Evolutionary conservation across 2,329 filamentous ascomycete genomes (phyloP), one percentile per base, ranked within the genome.

Genomic region (Colletotrichum lupini): DNA sequence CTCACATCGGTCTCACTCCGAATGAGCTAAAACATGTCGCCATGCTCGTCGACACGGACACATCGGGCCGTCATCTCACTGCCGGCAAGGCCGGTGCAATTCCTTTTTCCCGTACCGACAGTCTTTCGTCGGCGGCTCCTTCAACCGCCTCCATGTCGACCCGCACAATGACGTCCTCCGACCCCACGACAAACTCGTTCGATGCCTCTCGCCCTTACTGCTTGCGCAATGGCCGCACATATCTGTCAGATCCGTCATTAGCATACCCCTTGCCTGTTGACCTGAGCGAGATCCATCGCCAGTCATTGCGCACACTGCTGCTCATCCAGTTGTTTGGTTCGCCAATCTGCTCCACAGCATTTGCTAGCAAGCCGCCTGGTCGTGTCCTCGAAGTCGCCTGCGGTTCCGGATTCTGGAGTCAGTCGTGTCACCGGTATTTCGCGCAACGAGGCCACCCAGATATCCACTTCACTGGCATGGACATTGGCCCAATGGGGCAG

Each of bases 251-350:
- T 79, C 85, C 88, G 9, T 87, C 89, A 2, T 84, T 94, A 35
- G 85, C 90, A 8, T 98, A 98, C 78, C 95, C 95, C n/a, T 87
- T 98, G 2, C 96, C 96, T 52, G 93, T 93, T 84, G 96, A 98
- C 83, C 89, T 98, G 53, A 87, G 92, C 53, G 95, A 98, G 83
- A 89, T 97, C 61, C 95, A 98, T 82, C 91, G 95, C 70, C 95
- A 98, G 83, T 95, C 92, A 60, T 86, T 98, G 68, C 91, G 94
- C 73, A 97, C 95, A 0, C 87, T 97, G 76, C 88, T 98, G 75
- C 87, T 95, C 64, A 92, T 94, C 76, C 92, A 94, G 79, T 89
- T 97, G 42, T 95, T 97, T 78, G 94, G 95, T 57, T 91, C 91
- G 12, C 93, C 95, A 0, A 89, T 97, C 68, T 95, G 93, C 82